These are phyloP conservation scores for Coemansia javaensis DNA, from an alignment of 192 early-diverging fungal species.

Conservation along the genomic window DNA sequence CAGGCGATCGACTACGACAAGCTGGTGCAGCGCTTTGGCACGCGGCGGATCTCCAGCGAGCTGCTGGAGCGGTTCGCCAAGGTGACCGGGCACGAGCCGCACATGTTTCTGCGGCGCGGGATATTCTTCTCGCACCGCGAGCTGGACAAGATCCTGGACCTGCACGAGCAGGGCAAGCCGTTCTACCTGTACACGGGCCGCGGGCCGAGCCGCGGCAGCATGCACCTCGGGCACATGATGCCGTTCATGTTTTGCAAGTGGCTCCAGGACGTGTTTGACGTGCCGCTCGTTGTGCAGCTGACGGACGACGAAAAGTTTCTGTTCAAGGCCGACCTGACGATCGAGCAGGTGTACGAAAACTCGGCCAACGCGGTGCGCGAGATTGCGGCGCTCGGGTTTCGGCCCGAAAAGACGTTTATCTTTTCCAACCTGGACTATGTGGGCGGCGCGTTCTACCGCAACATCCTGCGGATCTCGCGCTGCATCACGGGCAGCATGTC, in stretches of 20 bases:
- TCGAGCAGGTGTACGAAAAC: slow-evolving; percentile 75
- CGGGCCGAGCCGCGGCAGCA: slow-evolving; percentile 83
- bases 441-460: slow-evolving; percentile 91
- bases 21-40: slow-evolving; percentile 85
- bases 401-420: slow-evolving; percentile 94
- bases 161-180: slow-evolving; percentile 92
- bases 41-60: slow-evolving; percentile 67
- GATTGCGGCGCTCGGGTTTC: slow-evolving; percentile 93
- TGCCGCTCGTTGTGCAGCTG: slow-evolving; percentile 91
- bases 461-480: slow-evolving; percentile 83
- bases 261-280: slow-evolving; percentile 95
- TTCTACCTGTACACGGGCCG: slow-evolving; percentile 98
- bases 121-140: slow-evolving; percentile 96
- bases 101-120: slow-evolving; percentile 80
- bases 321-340: slow-evolving; percentile 83
- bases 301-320: slow-evolving; percentile 99
- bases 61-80: slow-evolving; percentile 76
- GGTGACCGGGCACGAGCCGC: slow-evolving; percentile 78
- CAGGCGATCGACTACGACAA: slow-evolving; percentile 91
- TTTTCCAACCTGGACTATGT: slow-evolving; percentile 91
- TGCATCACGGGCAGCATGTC: slow-evolving; percentile 79
- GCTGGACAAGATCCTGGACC: slow-evolving; percentile 75
- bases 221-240: slow-evolving; percentile 97
- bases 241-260: slow-evolving; percentile 97
- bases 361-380: slow-evolving; percentile 80